These are phyloP conservation scores for Canavalia ensiformis DNA, from an alignment of 306 rosid species.

Conservation along the genomic window DNA sequence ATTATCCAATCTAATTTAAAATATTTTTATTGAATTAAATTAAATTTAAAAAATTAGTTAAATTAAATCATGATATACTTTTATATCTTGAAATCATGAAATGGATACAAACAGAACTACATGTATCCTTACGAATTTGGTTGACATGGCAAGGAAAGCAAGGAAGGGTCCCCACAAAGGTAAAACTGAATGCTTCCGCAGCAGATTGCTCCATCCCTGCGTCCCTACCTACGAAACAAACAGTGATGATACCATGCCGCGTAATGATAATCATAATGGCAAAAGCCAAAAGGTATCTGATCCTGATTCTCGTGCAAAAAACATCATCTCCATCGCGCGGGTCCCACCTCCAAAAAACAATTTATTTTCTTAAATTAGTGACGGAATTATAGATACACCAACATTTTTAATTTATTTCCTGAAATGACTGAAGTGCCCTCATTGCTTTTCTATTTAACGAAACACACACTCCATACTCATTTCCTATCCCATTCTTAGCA, in stretches of 20 bases:
- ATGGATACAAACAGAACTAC: too few species aligned
- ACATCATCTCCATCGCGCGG: conserved; percentile 3
- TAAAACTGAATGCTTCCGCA: conserved; percentile 29
- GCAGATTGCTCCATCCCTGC: not conserved
- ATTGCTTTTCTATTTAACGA: conserved; percentile 50
- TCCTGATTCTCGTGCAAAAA: conserved; percentile 43
- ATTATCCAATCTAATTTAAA: too few species aligned
- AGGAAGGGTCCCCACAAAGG: not conserved
- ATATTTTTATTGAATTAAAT: too few species aligned
- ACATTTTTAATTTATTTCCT: accelerated
- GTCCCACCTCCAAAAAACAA: conserved; percentile 36
- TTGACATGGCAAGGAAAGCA: too few species aligned
- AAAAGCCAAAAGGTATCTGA: conserved; percentile 44
- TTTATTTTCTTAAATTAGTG: conserved; percentile 1
- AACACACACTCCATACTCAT: not conserved
- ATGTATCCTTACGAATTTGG: too few species aligned
- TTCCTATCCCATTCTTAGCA: conserved; percentile 40
- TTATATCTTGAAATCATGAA: too few species aligned
- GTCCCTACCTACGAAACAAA: not conserved
- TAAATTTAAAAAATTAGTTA: too few species aligned
- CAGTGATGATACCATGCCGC: conserved; percentile 43
- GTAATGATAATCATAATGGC: conserved; percentile 30
- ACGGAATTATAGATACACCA: conserved; percentile 42
- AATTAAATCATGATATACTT: too few species aligned
- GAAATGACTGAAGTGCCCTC: conserved; percentile 57